Base-by-base conservation (phyloP, 2,329 filamentous ascomycete genomes). In the Dactylellina drechsleri region DNA sequence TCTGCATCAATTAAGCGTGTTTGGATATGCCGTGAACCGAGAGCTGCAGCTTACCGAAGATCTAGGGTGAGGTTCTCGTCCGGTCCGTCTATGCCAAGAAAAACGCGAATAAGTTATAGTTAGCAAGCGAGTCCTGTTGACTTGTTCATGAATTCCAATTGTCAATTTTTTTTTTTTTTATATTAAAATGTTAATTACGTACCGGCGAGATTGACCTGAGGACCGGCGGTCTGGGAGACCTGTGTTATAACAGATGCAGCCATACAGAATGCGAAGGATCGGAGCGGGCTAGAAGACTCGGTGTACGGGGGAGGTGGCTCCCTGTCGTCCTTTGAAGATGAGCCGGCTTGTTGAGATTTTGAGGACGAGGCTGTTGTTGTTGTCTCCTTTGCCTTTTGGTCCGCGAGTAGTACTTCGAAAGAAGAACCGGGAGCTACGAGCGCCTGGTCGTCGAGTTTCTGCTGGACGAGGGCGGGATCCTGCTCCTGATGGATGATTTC, bases 211-310 rank as follows among this genome's bases (percentile, higher is more conserved):
- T 92, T 91, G 83, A 97, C 89, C 43, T 93, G 91, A 80, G 93
- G 91, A 59, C 91, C 93, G 78, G 66, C 66, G 66, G 91, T 91
- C 84, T 99, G 95, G 82, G 96, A 93, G 80, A 99, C 95, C 85
- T 99, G 95, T 83, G 95, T 99, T 84, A 99, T 96, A 82, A 99
- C 97, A 88, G 95, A 98, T 85, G 94, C 92, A 84, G 95, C 93
- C 95, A 99, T 99, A 82, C 97, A 88, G 88, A 96, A 99, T 80
- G 91, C 90, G 81, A 99, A 99, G 70, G 92, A 92, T 76, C 91
- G 87, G 82, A 99, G 89, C 77, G 95, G 95, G 85, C 92, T 97
- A 76, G 89, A 91, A 80, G 94, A 93, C 88, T 98, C 94, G 79
- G 92, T 93, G 83, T 99, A 99, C 68, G 95, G 94, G 71, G 95